Evolutionary conservation across 768 basidiomycete species (phyloP).

Genomic region (Amanita pseudoporphyria): DNA sequence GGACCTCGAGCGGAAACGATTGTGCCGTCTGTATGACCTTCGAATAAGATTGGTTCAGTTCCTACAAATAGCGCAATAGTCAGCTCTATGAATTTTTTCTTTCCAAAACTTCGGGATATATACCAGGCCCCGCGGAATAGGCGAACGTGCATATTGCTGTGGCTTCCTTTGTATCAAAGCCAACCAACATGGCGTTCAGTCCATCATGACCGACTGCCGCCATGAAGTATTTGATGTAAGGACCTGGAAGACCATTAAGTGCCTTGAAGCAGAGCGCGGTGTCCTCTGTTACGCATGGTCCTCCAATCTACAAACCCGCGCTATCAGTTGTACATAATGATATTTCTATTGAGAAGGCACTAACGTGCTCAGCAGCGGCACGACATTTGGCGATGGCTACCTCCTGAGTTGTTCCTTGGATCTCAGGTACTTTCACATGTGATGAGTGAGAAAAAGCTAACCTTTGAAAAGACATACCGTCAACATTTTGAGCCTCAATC

Average conservation of each 20-base stretch:
- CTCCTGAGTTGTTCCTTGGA: constrained; percentile 89
- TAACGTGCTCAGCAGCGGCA: constrained; percentile 72
- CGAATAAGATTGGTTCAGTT: constrained; percentile 61
- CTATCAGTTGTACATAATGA: background rate
- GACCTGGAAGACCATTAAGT: constrained; percentile 85
- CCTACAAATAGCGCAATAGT: constrained; percentile 18
- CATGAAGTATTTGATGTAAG: constrained; percentile 75
- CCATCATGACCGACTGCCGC: constrained; percentile 87
- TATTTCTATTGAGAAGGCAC: constrained; percentile 11
- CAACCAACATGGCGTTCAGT: constrained; percentile 73
- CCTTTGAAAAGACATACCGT: constrained; percentile 44
- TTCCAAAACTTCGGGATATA: background rate
- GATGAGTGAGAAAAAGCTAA: background rate
- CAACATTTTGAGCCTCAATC: constrained; percentile 69
- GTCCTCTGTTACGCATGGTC: constrained; percentile 72
- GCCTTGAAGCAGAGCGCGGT: constrained; percentile 91
- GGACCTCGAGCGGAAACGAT: constrained; percentile 84
- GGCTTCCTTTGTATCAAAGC: constrained; percentile 70
- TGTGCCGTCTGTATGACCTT: constrained; percentile 81
- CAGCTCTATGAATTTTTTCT: background rate
- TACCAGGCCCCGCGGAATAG: constrained; percentile 76
- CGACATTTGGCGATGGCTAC: constrained; percentile 83
- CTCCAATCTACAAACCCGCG: constrained; percentile 25
- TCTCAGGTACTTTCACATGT: constrained; percentile 63
- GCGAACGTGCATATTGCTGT: constrained; percentile 96